A percentile compares a stretch with the other conserved stretches of the same genome.
Conservation (phyloP, 306 rosid genomes). For the Phaseolus lunatus region DNA sequence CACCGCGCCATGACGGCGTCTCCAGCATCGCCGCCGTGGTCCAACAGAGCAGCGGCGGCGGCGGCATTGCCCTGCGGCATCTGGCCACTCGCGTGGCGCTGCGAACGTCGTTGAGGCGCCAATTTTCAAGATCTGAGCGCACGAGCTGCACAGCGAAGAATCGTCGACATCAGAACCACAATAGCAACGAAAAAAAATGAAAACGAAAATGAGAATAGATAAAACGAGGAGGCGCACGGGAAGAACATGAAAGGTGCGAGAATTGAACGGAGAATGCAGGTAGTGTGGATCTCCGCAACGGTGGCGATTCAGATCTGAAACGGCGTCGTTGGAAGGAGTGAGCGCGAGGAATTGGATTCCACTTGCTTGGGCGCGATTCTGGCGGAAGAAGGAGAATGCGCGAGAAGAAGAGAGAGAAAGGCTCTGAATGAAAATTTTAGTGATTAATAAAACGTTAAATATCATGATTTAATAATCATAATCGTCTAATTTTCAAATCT, state of each 20-base stretch:
- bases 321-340: conserved; percentile 40
- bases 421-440: conserved; percentile 17
- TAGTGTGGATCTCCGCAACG: conserved; percentile 48
- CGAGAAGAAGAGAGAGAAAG: conserved; percentile 28
- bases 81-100: conserved; percentile 99
- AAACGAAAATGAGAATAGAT: neutral
- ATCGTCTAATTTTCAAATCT: conserved; percentile 44
- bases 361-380: conserved; percentile 35
- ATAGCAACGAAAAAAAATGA: neutral
- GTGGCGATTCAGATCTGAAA: conserved; percentile 71
- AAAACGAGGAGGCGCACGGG: conserved; percentile 57
- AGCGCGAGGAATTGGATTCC: conserved; percentile 4
- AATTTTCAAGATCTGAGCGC: conserved; percentile 87
- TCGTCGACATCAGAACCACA: neutral
- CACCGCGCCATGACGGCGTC: conserved; percentile 99
- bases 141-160: conserved; percentile 56
- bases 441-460: conserved; percentile 39
- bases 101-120: conserved; percentile 99
- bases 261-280: conserved; percentile 40
- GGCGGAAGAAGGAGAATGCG: conserved; percentile 39
- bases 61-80: conserved; percentile 98
- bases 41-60: conserved; percentile 83
- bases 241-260: conserved; percentile 69
- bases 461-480: conserved; percentile 17
- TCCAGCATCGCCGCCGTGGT: conserved; percentile 75